Percentiles rank a stretch among this genome's conserved stretches.
Evolutionary conservation across 2,329 filamentous ascomycete species (phyloP).

Genomic region (Colletotrichum chrysophilum): DNA sequence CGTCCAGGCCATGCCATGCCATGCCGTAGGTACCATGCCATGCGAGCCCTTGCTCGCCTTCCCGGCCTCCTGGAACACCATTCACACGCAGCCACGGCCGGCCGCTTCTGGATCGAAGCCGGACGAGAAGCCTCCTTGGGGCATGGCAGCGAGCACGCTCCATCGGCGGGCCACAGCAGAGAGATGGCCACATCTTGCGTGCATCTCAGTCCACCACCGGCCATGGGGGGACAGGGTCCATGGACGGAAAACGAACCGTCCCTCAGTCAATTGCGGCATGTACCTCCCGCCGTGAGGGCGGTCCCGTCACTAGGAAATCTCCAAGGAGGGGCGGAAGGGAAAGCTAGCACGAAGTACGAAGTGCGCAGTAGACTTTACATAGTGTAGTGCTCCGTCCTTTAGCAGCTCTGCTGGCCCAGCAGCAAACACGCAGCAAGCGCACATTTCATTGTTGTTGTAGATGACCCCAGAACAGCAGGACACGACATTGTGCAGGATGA

Average conservation of each 20-base stretch:
- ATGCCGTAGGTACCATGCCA: constrained; percentile 12
- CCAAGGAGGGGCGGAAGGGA: neutral
- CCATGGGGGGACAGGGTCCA: neutral
- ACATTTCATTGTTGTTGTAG: neutral
- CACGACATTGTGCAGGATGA: neutral
- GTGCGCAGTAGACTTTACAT: neutral
- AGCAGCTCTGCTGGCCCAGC: neutral
- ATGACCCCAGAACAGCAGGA: neutral
- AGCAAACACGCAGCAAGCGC: neutral
- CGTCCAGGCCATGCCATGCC: constrained; percentile 11
- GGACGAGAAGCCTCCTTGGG: constrained; percentile 15
- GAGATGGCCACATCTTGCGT: constrained; percentile 15
- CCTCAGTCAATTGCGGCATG: neutral
- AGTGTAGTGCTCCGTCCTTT: neutral
- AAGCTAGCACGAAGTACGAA: neutral
- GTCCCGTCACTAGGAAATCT: neutral
- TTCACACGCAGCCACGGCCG: constrained; percentile 12
- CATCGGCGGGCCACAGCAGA: neutral
- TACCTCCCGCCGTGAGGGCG: neutral
- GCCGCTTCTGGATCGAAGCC: constrained; percentile 8
- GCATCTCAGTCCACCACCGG: constrained; percentile 11
- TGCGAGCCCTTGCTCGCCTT: constrained; percentile 5
- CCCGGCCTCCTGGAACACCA: constrained; percentile 17
- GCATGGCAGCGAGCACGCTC: neutral
- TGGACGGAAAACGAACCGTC: neutral